A percentile compares a stretch with the other conserved stretches of the same genome.
Conservation (phyloP, 306 rosid genomes). For the Erythrophleum fordii region DNA sequence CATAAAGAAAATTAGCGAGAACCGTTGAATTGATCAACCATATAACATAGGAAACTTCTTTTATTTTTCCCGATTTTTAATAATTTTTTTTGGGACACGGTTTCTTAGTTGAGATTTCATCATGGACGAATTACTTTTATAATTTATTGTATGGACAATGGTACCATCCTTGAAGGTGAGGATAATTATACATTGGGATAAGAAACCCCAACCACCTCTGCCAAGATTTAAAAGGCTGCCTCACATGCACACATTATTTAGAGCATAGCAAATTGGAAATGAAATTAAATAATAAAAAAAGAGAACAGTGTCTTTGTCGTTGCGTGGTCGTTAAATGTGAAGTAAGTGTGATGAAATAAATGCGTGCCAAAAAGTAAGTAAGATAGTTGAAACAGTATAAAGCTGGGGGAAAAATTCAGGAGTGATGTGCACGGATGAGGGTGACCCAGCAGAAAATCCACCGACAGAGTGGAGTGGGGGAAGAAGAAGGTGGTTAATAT, state of each 20-base stretch:
- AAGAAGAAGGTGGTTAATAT: not conserved
- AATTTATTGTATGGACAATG: too few species aligned
- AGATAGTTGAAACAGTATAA: not conserved
- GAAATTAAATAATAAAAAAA: not conserved
- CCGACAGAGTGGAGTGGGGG: slow-evolving; percentile 35
- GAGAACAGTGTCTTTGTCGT: not conserved
- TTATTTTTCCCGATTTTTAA: too few species aligned
- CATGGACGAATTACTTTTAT: too few species aligned
- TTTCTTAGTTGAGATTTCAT: too few species aligned
- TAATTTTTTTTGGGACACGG: too few species aligned
- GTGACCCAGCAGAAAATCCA: slow-evolving; percentile 23
- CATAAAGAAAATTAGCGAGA: too few species aligned
- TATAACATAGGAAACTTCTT: too few species aligned
- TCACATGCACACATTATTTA: not conserved
- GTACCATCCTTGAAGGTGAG: too few species aligned
- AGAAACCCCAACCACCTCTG: not conserved
- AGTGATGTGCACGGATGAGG: not conserved
- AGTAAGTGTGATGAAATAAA: slow-evolving; percentile 2
- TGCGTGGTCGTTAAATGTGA: not conserved
- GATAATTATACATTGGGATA: not conserved
- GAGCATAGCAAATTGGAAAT: not conserved
- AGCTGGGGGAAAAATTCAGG: not conserved
- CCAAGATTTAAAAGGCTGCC: not conserved
- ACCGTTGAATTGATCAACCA: too few species aligned
- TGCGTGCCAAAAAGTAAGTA: not conserved